Evolutionary conservation across 225 moss, liverwort and hornwort genomes (phyloP).

Genomic region (Thuidium tamariscinum): DNA sequence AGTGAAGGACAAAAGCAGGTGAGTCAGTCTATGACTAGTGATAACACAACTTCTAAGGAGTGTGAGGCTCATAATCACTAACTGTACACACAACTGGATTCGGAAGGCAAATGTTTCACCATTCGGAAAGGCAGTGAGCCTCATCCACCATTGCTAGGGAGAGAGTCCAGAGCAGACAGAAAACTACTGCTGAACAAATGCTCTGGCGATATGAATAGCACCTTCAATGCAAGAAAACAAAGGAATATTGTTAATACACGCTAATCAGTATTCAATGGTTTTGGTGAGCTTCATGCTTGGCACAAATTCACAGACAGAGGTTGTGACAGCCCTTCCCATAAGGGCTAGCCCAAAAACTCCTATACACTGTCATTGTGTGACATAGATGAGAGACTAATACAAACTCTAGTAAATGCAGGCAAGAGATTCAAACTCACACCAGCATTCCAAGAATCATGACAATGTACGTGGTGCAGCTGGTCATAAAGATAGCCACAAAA

Average conservation of each 20-base stretch:
- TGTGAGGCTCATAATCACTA: neutral
- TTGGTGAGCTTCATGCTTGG: neutral
- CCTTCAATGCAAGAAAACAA: conserved; percentile 21
- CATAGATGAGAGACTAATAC: neutral
- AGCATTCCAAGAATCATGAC: neutral
- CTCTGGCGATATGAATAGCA: conserved; percentile 90
- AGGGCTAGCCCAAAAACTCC: neutral
- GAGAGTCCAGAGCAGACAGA: conserved; percentile 37
- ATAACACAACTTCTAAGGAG: neutral
- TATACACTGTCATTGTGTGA: neutral
- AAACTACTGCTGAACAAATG: conserved; percentile 80
- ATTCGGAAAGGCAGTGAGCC: conserved; percentile 97
- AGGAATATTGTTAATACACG: neutral
- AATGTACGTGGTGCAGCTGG: neutral
- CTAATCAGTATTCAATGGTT: neutral
- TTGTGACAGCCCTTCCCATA: neutral
- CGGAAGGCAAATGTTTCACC: conserved; percentile 17
- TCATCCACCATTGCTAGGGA: conserved; percentile 91
- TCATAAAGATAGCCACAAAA: neutral
- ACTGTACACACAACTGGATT: neutral
- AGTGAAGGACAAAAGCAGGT: neutral
- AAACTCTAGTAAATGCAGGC: neutral
- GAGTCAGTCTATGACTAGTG: neutral
- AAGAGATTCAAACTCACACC: neutral
- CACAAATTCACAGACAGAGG: neutral